These are phyloP conservation scores for Fragosphaeria purpurea DNA, from an alignment of 2,329 filamentous ascomycete species.

Conservation along the genomic window DNA sequence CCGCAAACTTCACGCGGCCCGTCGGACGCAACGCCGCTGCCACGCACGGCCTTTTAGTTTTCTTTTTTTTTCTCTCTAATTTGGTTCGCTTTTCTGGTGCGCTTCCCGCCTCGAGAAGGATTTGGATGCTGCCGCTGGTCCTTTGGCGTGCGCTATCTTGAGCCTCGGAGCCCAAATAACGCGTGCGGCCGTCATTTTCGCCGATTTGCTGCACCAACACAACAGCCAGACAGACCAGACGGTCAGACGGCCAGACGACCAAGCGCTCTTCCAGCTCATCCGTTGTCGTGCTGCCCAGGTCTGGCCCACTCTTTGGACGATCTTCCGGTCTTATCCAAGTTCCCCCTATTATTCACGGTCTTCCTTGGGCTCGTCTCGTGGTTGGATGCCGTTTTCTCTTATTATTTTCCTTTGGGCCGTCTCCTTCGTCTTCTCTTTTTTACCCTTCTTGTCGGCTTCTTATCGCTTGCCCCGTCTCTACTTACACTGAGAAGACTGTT, in stretches of 20 bases:
- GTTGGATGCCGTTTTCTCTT: no score
- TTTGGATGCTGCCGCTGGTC: neutral
- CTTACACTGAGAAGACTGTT: neutral
- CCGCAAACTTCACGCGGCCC: no score
- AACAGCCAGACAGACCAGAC: no score
- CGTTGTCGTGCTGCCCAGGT: neutral
- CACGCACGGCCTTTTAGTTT: no score
- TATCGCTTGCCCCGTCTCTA: neutral
- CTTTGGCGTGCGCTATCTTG: neutral
- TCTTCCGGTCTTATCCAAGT: neutral
- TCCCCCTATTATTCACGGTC: neutral
- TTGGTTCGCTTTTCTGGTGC: no score
- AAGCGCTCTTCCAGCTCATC: neutral
- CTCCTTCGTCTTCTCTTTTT: neutral
- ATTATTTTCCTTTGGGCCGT: neutral
- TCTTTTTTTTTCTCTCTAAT: no score
- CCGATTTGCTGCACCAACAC: neutral
- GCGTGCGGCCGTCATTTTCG: neutral
- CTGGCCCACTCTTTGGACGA: slow-evolving; percentile 2
- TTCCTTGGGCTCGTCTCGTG: no score
- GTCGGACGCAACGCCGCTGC: no score
- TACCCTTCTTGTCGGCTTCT: neutral
- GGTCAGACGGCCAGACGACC: no score
- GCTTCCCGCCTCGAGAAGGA: no score
- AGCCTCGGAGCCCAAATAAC: neutral